These are phyloP conservation scores for Yamadazyma phyllophila DNA, from an alignment of 805 yeast species.

Conservation along the genomic window DNA sequence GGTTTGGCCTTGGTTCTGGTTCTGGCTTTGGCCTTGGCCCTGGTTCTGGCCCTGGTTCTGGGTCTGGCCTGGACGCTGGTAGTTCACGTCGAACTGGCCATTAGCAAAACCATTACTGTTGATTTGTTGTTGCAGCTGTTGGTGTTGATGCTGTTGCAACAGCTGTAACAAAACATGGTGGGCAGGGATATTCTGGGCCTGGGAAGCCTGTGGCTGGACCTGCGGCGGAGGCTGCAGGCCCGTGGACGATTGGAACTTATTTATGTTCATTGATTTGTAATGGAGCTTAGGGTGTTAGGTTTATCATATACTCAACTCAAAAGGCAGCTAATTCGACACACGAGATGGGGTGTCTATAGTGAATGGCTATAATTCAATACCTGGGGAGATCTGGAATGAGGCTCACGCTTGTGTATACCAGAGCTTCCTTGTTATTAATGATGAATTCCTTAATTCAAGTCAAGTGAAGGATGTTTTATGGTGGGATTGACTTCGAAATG, in stretches of 20 bases:
- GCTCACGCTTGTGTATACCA: too few species aligned
- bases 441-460: background rate
- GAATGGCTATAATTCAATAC: too few species aligned
- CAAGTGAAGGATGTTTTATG: background rate
- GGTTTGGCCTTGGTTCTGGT: slow-evolving; percentile 9
- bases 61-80: slow-evolving; percentile 5
- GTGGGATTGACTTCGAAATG: background rate
- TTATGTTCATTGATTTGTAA: slow-evolving; percentile 27
- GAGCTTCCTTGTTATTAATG: background rate
- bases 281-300: background rate
- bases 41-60: slow-evolving; percentile 4
- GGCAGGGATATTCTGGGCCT: slow-evolving; percentile 36
- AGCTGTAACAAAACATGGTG: slow-evolving; percentile 44
- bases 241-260: slow-evolving; percentile 33
- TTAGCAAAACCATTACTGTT: background rate
- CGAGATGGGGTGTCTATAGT: too few species aligned
- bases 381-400: too few species aligned
- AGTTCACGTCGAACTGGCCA: slow-evolving; percentile 6
- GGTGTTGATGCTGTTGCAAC: slow-evolving; percentile 33
- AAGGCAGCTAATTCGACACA: too few species aligned
- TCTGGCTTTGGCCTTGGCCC: background rate
- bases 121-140: slow-evolving; percentile 15
- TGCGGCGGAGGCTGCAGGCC: slow-evolving; percentile 26
- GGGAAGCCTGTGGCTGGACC: slow-evolving; percentile 20
- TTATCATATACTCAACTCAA: background rate